Percentiles rank a stretch among this genome's conserved stretches.
phyloP scores from a whole-genome alignment of 2,329 filamentous ascomycete species.

The Botrytis sinoallii region DNA sequence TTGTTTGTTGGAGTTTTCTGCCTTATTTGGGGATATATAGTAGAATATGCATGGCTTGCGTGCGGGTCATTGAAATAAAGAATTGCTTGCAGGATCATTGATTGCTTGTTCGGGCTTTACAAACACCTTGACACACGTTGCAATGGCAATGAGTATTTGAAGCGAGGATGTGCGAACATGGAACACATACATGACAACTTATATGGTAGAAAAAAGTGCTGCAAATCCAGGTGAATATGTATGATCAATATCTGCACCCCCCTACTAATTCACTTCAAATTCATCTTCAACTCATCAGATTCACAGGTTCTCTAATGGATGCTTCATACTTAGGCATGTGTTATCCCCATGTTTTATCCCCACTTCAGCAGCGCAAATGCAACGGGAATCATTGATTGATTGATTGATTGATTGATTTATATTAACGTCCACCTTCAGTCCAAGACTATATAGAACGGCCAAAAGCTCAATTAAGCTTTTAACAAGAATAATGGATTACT shows the following conservation, averaged over 20 bases:
- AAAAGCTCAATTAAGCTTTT: too few relatives aligned
- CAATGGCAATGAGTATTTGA: too few relatives aligned
- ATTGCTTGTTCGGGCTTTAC: not conserved
- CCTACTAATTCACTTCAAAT: not conserved
- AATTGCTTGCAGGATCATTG: not conserved
- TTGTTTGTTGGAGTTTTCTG: not conserved
- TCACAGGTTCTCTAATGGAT: slow-evolving; percentile 29
- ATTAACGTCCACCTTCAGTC: too few relatives aligned
- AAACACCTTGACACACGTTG: too few relatives aligned
- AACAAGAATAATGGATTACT: too few relatives aligned
- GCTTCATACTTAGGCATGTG: slow-evolving; percentile 39
- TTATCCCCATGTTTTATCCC: slow-evolving; percentile 52
- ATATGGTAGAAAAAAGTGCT: too few relatives aligned
- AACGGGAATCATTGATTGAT: slow-evolving; percentile 44
- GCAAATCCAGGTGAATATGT: too few relatives aligned
- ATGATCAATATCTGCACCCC: not conserved
- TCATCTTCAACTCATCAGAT: not conserved
- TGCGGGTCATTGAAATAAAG: too few relatives aligned
- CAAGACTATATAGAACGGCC: too few relatives aligned
- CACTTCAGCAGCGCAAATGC: slow-evolving; percentile 46
- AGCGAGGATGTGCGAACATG: not conserved
- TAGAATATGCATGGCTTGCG: not conserved
- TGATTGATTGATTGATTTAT: too few relatives aligned
- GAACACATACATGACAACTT: not conserved
- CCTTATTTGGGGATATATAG: not conserved